Evolutionary conservation across 2,329 filamentous ascomycete genomes (phyloP).

Genomic region (Aspergillus pseudotamarii): DNA sequence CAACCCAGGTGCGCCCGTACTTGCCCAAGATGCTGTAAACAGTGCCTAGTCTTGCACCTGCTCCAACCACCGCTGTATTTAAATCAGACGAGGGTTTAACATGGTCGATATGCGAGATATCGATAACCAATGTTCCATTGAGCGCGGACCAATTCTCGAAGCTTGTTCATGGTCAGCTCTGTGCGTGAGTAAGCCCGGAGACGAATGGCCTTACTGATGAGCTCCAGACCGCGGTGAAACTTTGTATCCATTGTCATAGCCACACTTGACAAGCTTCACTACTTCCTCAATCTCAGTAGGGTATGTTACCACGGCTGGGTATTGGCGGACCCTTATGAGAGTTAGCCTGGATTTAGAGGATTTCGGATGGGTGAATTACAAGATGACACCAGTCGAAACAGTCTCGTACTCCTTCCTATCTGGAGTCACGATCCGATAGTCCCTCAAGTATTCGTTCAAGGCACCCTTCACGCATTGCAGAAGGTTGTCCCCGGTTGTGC

Average conservation of each 20-base stretch:
- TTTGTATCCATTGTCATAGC: not conserved
- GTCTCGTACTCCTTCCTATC: not conserved
- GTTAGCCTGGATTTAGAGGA: not conserved
- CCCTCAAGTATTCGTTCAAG: not conserved
- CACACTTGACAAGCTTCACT: not conserved
- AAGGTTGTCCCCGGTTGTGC: not conserved
- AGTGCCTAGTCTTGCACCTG: not conserved
- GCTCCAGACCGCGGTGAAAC: not conserved
- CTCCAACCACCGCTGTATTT: constrained; percentile 1
- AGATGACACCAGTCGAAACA: not conserved
- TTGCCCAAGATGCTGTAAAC: not conserved
- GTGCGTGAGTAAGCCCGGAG: not conserved
- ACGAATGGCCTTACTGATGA: not conserved
- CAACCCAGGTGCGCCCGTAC: not conserved
- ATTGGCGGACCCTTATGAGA: not conserved
- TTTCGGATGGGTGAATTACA: not conserved
- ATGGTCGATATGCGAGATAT: constrained; percentile 4
- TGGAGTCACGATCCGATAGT: not conserved
- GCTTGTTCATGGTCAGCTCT: not conserved
- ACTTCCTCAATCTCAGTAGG: not conserved
- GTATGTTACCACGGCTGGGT: not conserved
- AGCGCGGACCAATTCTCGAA: constrained; percentile 2
- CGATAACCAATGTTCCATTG: constrained; percentile 1
- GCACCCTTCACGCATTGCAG: not conserved
- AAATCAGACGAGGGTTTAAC: not conserved